Percentiles rank a stretch among this genome's conserved stretches.
These are phyloP conservation scores for Ustilago cynodontis DNA, from an alignment of 1,284 basidiomycete species.

Conservation along the genomic window DNA sequence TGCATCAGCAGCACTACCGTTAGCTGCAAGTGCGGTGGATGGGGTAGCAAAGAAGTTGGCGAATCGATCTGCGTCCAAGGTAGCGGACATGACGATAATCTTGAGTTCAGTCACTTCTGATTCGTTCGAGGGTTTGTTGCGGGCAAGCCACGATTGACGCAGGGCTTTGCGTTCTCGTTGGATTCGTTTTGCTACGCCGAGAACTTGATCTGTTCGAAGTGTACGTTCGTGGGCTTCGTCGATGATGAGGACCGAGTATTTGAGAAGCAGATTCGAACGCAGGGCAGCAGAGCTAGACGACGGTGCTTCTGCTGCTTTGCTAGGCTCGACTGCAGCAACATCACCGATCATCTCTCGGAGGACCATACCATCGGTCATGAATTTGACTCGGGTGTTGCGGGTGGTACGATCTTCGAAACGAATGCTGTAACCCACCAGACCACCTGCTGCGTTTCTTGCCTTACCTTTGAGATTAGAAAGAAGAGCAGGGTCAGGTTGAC, in stretches of 20 bases:
- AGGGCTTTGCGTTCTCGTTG: slow-evolving; percentile 73
- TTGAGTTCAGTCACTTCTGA: slow-evolving; percentile 75
- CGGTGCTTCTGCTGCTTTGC: not conserved
- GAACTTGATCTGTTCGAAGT: slow-evolving; percentile 91
- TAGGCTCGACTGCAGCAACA: slow-evolving; percentile 6
- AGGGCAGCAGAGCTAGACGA: slow-evolving; percentile 13
- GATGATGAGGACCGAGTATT: slow-evolving; percentile 89
- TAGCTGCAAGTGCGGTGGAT: slow-evolving; percentile 28
- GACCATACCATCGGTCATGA: slow-evolving; percentile 96
- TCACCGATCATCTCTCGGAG: slow-evolving; percentile 83
- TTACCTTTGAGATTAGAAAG: slow-evolving; percentile 40
- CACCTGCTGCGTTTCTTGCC: slow-evolving; percentile 28
- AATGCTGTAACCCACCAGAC: slow-evolving; percentile 89
- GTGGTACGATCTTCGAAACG: slow-evolving; percentile 88
- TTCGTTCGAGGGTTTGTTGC: slow-evolving; percentile 63
- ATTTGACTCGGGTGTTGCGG: slow-evolving; percentile 84
- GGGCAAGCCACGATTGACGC: slow-evolving; percentile 63
- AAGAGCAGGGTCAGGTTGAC: slow-evolving; percentile 69
- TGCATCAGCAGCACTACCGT: not conserved
- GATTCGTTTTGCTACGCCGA: slow-evolving; percentile 83
- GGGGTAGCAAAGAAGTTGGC: slow-evolving; percentile 81
- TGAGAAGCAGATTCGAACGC: slow-evolving; percentile 75
- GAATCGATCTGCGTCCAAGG: slow-evolving; percentile 93
- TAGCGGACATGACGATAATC: slow-evolving; percentile 96
- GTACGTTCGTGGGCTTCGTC: slow-evolving; percentile 99